Evolutionary conservation across 768 basidiomycete species (phyloP).

Genomic region (Rhodosporidiobolus odoratus): DNA sequence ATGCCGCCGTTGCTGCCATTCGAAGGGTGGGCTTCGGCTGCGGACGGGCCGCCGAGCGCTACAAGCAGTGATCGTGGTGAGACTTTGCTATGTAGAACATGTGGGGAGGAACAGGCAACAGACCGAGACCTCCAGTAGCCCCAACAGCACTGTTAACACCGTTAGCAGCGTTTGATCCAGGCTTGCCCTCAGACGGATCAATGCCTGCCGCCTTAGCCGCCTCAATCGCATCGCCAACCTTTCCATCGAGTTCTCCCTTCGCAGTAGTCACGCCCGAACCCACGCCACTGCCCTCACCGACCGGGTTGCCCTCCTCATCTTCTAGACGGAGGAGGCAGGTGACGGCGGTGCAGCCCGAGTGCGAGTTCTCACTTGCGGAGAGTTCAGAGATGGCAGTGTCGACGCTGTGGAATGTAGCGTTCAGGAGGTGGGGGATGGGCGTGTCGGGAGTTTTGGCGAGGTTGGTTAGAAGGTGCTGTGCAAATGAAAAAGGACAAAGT

Average conservation of each 20-base stretch:
- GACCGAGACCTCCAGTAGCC: too few species aligned
- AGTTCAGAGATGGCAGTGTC: constrained; percentile 75
- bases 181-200: constrained; percentile 19
- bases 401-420: constrained; percentile 89
- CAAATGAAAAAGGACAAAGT: too few species aligned
- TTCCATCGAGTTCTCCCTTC: constrained; percentile 4
- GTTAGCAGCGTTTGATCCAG: background rate
- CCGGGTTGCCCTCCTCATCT: constrained; percentile 58
- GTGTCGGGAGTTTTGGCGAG: constrained; percentile 55
- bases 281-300: constrained; percentile 28
- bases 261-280: background rate
- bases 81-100: background rate
- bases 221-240: constrained; percentile 13
- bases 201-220: constrained; percentile 15
- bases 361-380: constrained; percentile 77
- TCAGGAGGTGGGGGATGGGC: constrained; percentile 78
- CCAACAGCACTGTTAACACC: too few species aligned
- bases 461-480: constrained; percentile 61
- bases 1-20: background rate
- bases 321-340: constrained; percentile 92
- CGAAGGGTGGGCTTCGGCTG: background rate
- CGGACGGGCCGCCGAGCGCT: background rate
- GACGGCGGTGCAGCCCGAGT: constrained; percentile 90
- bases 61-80: background rate
- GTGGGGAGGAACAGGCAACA: too few species aligned